Evolutionary conservation across 768 basidiomycete genomes (phyloP).

Genomic region (Phaeotremella skinneri): DNA sequence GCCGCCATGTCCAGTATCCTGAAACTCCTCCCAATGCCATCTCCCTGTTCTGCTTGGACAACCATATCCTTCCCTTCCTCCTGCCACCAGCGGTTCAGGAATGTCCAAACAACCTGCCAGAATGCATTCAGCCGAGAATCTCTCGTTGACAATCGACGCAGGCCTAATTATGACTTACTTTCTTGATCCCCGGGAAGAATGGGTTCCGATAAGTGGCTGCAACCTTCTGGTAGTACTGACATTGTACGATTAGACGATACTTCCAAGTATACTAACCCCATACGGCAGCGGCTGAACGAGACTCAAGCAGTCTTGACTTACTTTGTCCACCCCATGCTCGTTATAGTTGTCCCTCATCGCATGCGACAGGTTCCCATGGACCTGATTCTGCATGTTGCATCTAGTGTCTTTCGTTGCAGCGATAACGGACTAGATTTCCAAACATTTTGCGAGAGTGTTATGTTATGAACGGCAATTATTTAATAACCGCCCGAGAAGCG

Average conservation of each 20-base stretch:
- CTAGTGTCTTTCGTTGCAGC: too few species aligned
- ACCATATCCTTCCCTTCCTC: slow-evolving; percentile 53
- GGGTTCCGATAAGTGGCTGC: slow-evolving; percentile 70
- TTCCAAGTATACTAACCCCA: too few species aligned
- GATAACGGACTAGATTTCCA: too few species aligned
- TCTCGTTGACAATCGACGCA: slow-evolving; percentile 57
- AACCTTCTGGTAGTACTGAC: slow-evolving; percentile 64
- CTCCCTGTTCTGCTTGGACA: slow-evolving; percentile 45
- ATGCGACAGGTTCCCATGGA: slow-evolving; percentile 49
- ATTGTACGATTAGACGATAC: neutral
- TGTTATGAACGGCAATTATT: too few species aligned
- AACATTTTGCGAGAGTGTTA: too few species aligned
- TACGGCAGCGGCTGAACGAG: neutral
- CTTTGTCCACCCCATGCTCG: slow-evolving; percentile 63
- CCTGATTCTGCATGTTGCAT: too few species aligned
- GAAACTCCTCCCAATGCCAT: slow-evolving; percentile 31
- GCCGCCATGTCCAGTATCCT: slow-evolving; percentile 64
- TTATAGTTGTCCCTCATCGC: slow-evolving; percentile 60
- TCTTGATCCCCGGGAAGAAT: slow-evolving; percentile 66
- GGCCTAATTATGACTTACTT: slow-evolving; percentile 60
- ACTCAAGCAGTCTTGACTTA: slow-evolving; percentile 37
- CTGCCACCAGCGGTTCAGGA: slow-evolving; percentile 52
- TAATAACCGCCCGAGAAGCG: too few species aligned
- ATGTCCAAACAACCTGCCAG: slow-evolving; percentile 34
- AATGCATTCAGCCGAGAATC: neutral